These are phyloP conservation scores for Colletotrichum tofieldiae DNA, from an alignment of 2,329 filamentous ascomycete genomes.

Conservation along the genomic window DNA sequence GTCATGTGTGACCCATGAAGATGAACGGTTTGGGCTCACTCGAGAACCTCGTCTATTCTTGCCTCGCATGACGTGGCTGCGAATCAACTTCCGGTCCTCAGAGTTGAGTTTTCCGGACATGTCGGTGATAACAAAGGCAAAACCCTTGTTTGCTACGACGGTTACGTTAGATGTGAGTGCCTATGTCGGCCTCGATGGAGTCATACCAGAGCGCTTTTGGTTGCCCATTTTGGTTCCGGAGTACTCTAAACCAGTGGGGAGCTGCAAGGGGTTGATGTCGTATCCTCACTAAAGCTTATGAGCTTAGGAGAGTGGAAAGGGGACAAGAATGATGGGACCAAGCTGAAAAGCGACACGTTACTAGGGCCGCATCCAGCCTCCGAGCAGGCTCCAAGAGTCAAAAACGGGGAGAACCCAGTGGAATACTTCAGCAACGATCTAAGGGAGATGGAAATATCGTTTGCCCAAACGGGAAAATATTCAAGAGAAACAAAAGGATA, in stretches of 20 bases:
- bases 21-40: background rate
- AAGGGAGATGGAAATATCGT: background rate
- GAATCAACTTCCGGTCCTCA: conserved; percentile 46
- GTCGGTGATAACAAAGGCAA: conserved; percentile 50
- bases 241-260: background rate
- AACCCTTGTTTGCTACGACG: conserved; percentile 41
- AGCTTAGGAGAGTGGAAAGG: background rate
- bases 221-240: conserved; percentile 1
- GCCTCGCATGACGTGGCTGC: conserved; percentile 44
- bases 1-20: background rate
- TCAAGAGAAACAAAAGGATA: background rate
- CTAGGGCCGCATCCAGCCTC: background rate
- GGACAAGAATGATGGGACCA: too few relatives aligned
- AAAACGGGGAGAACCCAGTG: background rate
- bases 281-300: background rate
- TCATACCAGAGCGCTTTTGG: conserved; percentile 26
- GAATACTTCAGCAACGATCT: background rate
- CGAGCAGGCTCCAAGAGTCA: background rate
- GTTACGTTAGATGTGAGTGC: background rate
- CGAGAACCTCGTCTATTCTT: conserved; percentile 32
- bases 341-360: background rate
- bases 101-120: conserved; percentile 46
- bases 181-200: background rate
- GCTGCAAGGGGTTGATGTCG: too few relatives aligned
- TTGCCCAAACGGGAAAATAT: conserved; percentile 26